Evolutionary conservation across 2,329 filamentous ascomycete species (phyloP), one percentile per base, ranked within the genome.

Genomic region (Penicillium thymicola): DNA sequence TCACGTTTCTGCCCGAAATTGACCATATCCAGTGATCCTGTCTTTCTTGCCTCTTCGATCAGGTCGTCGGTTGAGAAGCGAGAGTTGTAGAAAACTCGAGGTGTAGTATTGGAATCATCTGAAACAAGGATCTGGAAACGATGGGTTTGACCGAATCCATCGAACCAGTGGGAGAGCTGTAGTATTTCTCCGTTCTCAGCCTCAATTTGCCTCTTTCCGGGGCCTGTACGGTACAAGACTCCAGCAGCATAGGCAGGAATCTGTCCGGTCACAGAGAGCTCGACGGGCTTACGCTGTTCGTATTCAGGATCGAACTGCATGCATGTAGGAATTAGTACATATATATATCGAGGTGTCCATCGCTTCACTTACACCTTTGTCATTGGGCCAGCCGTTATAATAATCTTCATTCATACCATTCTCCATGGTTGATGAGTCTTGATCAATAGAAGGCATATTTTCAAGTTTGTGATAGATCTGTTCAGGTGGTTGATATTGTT

Each of bases 131-230:
- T 88, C 55, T 90, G 81, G 68, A 93, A 93, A 28, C 83, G 85
- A 73, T 93, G 89, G 79, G 54, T 89, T 83, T 3, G 85, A 82
- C 57, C 68, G 47, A 91, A 85, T 6, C 88, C 88, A 68, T 94
- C 90, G 63, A 94, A 94, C 90, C 90, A 94, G 70, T 94, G 89
- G 1, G 80, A 83, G 13, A 87, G 78, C 32, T 79, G 77, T 65
- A 86, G 86, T 0, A 79, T 82, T 14, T 73, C 75, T n/a, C 85
- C 84, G 4, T 79, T 78, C 2, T 82, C 73, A 0, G 84, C 85
- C n/a, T 85, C 78, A 3, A 91, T 74, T 37, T 81, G 81, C 69
- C 82, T 84, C 28, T 82, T 80, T 1, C 89, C 88, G 0, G 89
- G 89, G 0, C 90, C 90, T 0, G 88, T 92, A 25, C 90, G 82